Conservation (phyloP, 257 asterid genomes). For the Fraxinus excelsior region DNA sequence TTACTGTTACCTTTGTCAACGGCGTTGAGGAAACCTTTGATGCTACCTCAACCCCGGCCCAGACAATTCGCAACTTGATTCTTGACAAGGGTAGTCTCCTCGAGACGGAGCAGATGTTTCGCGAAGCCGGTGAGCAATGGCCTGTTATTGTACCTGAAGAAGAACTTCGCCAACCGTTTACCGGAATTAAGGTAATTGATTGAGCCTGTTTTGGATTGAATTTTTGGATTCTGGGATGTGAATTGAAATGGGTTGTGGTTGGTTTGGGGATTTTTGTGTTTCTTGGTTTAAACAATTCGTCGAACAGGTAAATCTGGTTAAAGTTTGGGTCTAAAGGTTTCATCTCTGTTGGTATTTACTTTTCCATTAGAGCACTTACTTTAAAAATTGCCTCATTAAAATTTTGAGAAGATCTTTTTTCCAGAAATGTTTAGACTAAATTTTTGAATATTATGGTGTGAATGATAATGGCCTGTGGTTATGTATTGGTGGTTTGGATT, state of each 20-base stretch:
- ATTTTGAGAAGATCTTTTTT: no score
- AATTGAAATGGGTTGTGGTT: neutral
- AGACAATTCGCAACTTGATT: slow-evolving; percentile 71
- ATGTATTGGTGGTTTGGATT: no score
- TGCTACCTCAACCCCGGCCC: slow-evolving; percentile 83
- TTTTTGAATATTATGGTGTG: no score
- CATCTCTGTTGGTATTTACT: neutral
- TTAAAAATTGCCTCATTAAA: no score
- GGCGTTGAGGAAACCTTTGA: slow-evolving; percentile 77
- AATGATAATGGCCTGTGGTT: no score
- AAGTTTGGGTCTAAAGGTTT: neutral
- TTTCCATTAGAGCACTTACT: neutral
- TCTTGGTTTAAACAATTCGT: slow-evolving; percentile 31
- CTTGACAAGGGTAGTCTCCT: slow-evolving; percentile 87
- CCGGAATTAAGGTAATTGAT: no score
- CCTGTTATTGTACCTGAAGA: no score
- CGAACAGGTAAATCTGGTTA: slow-evolving; percentile 23
- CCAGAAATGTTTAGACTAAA: no score
- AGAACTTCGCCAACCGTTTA: no score
- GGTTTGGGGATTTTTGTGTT: neutral
- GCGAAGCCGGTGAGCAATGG: neutral
- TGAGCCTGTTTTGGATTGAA: slow-evolving; percentile 10
- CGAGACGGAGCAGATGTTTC: slow-evolving; percentile 61
- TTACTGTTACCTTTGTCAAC: slow-evolving; percentile 83
- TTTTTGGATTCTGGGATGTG: neutral